Percentiles rank a stretch among this genome's conserved stretches.
Evolutionary conservation across 2,329 filamentous ascomycete species (phyloP).

Genomic region (Simplicillium aogashimaense): DNA sequence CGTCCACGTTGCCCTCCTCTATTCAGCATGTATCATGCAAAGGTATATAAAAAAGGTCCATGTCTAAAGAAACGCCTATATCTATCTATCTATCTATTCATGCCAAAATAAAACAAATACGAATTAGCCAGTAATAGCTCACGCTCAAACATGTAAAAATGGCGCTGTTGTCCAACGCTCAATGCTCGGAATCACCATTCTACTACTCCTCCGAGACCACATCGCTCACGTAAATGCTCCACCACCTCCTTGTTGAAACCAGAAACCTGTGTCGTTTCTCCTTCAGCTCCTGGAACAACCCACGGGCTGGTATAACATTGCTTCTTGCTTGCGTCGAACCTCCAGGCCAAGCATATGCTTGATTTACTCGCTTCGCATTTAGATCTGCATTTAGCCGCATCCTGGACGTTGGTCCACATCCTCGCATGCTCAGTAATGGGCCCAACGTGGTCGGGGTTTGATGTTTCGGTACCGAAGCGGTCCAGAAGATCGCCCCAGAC

Average conservation of each 20-base stretch:
- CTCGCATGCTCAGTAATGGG: slow-evolving; percentile 31
- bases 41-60: no score
- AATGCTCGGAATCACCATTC: neutral
- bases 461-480: slow-evolving; percentile 29
- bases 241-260: slow-evolving; percentile 21
- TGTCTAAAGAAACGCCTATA: no score
- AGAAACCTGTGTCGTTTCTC: slow-evolving; percentile 15
- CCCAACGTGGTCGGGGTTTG: slow-evolving; percentile 37
- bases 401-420: slow-evolving; percentile 23
- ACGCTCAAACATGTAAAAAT: no score
- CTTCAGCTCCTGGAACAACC: slow-evolving; percentile 32
- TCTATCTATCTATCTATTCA: no score
- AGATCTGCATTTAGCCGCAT: slow-evolving; percentile 30
- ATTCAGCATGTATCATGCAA: no score
- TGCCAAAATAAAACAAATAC: no score
- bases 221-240: slow-evolving; percentile 15
- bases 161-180: neutral
- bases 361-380: slow-evolving; percentile 26
- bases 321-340: slow-evolving; percentile 28
- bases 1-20: no score
- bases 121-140: no score
- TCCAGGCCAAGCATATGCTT: slow-evolving; percentile 40
- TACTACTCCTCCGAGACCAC: slow-evolving; percentile 4
- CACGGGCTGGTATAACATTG: slow-evolving; percentile 38
- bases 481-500: slow-evolving; percentile 41